Base-by-base conservation (phyloP, 1,139 yeast genomes). In the Maudiozyma humilis region DNA sequence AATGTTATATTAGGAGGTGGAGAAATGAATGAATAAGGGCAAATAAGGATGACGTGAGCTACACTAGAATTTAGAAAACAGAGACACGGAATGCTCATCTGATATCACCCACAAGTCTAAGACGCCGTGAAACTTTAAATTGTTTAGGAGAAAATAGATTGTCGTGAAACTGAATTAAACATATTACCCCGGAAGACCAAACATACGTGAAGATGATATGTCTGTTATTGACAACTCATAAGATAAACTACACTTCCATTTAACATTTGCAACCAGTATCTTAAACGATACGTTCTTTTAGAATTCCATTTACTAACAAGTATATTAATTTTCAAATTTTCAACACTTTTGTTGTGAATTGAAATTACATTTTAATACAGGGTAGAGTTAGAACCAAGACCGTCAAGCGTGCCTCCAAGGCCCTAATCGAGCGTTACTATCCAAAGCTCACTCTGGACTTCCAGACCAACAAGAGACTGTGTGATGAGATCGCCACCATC, bases 341-440 rank as follows among this genome's bases (percentile, higher is more conserved):
- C 27, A 23, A 23, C 27, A 23, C 10, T 23, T 23, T 6, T 23
- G 27, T 23, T 23, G 27, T 23, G 6, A 6, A 23, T 23, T 23
- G 27, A 23, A 23, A 23, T 23, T 6, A 23, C 10, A 23, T 10
- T 6, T 46, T 44, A 25, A 27, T 41, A 58, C 65, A 85, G 95
- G 95, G 95, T 81, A 87, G 95, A 75, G 95, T 86, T 82, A 85
- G 95, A 83, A 93, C 98, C 68, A 93, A 93, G 84, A 93, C 99
- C 76, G 97, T 93, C 76, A 93, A 91, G 89, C 88, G 98, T 81
- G 97, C 99, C 76, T 85, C 98, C 70, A 93, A 93, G 85, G 95
- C 89, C 73, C 81, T 93, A 78, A 93, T 93, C 72, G 99, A 93
- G 83, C 88, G 95, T 73, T 91, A 89, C 87, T 93, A 93, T 83